Conservation (phyloP, 768 basidiomycete genomes). For the Trametes elegans region DNA sequence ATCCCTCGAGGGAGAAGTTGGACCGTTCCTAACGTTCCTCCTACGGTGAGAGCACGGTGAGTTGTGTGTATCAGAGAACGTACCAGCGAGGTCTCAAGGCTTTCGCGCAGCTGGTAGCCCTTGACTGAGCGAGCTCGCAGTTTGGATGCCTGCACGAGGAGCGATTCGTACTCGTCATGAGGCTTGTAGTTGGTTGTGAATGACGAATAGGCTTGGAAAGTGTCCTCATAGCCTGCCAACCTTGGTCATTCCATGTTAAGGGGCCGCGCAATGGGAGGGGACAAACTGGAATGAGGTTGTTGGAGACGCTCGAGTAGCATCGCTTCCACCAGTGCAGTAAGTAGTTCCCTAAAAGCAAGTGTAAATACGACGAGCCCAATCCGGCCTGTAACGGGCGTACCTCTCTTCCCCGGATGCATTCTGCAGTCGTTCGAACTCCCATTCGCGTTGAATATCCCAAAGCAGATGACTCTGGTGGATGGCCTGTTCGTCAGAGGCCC, state of each 20-base stretch:
- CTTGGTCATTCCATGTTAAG: neutral
- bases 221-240: conserved; percentile 70
- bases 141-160: conserved; percentile 78
- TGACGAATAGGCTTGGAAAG: conserved; percentile 81
- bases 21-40: conserved; percentile 19
- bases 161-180: conserved; percentile 70
- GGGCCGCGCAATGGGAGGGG: neutral
- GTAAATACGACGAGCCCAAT: no score
- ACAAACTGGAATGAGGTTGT: conserved; percentile 74
- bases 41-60: conserved; percentile 15
- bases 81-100: conserved; percentile 60
- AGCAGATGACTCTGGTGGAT: conserved; percentile 58
- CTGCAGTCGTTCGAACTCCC: conserved; percentile 69
- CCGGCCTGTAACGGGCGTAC: conserved; percentile 38
- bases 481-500: neutral
- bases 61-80: conserved; percentile 17
- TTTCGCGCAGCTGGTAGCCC: conserved; percentile 62
- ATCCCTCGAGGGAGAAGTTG: conserved; percentile 52
- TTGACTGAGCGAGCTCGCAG: conserved; percentile 58
- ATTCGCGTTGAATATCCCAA: conserved; percentile 72
- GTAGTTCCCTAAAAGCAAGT: conserved; percentile 34
- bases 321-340: conserved; percentile 52
- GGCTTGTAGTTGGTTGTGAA: conserved; percentile 83
- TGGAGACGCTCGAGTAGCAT: conserved; percentile 65
- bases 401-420: conserved; percentile 43